These are phyloP conservation scores for Magnusiomyces paraingens DNA, from an alignment of 1,139 yeast species.

Conservation along the genomic window DNA sequence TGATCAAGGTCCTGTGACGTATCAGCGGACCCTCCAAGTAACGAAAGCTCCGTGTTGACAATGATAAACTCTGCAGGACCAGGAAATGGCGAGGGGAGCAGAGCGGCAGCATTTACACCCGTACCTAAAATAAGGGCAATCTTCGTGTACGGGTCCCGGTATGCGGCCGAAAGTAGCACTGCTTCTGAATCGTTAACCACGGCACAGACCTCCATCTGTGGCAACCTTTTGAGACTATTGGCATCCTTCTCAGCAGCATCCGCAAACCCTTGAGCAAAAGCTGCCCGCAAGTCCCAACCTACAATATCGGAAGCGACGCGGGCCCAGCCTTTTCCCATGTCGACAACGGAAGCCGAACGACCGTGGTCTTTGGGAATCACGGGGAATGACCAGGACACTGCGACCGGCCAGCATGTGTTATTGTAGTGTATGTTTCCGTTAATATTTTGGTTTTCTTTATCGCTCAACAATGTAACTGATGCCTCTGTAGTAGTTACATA, in stretches of 20 bases:
- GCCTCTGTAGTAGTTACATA: constrained; percentile 33
- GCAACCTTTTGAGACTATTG: constrained; percentile 34
- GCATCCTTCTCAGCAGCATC: constrained; percentile 27
- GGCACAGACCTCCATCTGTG: constrained; percentile 59
- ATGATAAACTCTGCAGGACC: constrained; percentile 16
- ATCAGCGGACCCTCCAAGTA: constrained; percentile 32
- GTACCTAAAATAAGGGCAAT: constrained; percentile 87
- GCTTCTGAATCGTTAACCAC: constrained; percentile 89
- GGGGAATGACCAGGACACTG: constrained; percentile 33
- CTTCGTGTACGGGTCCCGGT: constrained; percentile 55
- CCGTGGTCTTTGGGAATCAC: constrained; percentile 43
- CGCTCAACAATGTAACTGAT: constrained; percentile 20
- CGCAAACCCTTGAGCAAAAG: constrained; percentile 49
- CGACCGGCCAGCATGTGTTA: constrained; percentile 24
- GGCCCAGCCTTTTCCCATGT: constrained; percentile 86
- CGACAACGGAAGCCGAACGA: constrained; percentile 59
- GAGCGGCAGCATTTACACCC: constrained; percentile 61
- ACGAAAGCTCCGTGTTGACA: constrained; percentile 34
- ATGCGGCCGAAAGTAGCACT: constrained; percentile 71
- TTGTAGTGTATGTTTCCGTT: too few relatives aligned
- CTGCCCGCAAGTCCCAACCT: constrained; percentile 65
- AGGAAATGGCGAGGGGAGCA: constrained; percentile 21
- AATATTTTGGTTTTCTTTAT: constrained; percentile 23
- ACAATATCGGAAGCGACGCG: constrained; percentile 60
- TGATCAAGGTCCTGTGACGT: too few relatives aligned